These are phyloP conservation scores for Komagataea norvegica DNA, from an alignment of 1,139 yeast genomes.

Conservation along the genomic window DNA sequence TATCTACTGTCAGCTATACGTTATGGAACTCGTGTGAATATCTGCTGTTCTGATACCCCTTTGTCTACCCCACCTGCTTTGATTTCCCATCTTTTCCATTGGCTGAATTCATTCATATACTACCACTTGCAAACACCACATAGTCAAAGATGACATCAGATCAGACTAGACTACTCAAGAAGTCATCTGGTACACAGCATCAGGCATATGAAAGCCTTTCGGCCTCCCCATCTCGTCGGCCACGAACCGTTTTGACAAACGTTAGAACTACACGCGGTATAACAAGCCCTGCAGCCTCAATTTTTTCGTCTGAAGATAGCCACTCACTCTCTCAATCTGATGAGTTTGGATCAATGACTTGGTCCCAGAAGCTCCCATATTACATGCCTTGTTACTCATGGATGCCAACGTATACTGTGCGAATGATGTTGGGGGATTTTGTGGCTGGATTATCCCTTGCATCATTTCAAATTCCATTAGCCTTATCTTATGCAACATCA, in stretches of 20 bases:
- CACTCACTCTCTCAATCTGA: constrained; percentile 27
- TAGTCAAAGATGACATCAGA: constrained; percentile 8
- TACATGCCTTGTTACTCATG: constrained; percentile 81
- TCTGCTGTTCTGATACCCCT: no score
- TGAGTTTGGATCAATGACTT: constrained; percentile 5
- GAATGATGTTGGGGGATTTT: constrained; percentile 64
- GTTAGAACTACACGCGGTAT: constrained; percentile 7
- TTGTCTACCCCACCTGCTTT: background rate
- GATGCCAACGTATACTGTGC: constrained; percentile 56
- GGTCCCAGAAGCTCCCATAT: constrained; percentile 43
- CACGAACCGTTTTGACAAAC: constrained; percentile 18
- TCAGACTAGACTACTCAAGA: constrained; percentile 11
- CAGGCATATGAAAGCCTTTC: constrained; percentile 15
- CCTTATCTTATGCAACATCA: constrained; percentile 84
- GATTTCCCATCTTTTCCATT: background rate
- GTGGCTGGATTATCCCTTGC: constrained; percentile 86
- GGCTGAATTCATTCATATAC: no score
- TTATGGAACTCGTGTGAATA: no score
- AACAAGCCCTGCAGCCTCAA: constrained; percentile 12
- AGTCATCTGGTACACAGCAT: constrained; percentile 6
- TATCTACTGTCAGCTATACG: no score
- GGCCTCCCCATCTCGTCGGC: constrained; percentile 17
- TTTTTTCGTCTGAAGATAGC: constrained; percentile 13
- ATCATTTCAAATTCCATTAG: constrained; percentile 86
- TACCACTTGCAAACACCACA: background rate